Evolutionary conservation across 371 early-diverging fungal species (phyloP), one percentile per base, ranked within the genome.

Genomic region (Mucor sp.): DNA sequence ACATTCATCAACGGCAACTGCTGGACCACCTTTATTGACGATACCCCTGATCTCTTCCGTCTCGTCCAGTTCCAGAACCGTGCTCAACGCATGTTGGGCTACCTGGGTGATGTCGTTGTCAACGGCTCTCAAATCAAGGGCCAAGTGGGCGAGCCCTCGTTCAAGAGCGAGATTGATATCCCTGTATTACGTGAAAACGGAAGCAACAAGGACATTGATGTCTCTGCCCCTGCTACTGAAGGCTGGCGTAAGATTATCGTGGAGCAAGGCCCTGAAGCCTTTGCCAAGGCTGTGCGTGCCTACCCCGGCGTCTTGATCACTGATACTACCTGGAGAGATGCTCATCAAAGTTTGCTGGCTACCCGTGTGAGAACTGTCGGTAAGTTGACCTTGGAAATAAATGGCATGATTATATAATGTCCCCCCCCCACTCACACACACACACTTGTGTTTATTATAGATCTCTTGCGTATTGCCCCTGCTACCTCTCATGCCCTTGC

Each of bases 1-100:
- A 88, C 88, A 4, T 93, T 94, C 63, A 86, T 89, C 50, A 76
- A 78, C 58, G 93, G 91, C 39, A 84, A 87, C 68, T 86, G 93
- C 69, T 97, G 97, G 97, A 97, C 97, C n/a, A 97, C 97, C 9
- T 96, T 95, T 68, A 95, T 97, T 72, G 97, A 97, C 72, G 97
- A 96, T 72, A 91, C 96, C 0, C 96, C 95, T 4, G 90, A 92
- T 75, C 85, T 95, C 50, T 92, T 95, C 81, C 75, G 89, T 43
- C 77, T 88, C 6, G 88, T 89, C 62, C 84, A 80, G 67, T 87
- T 82, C 75, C 87, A 89, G 61, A 94, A 93, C 78, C 91, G 95
- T 72, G 95, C 95, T 30, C 93, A 94, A 66, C 93, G 91, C 77
- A 72, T 97, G 60, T 79, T 97, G 62, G 83, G 87, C 39, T 97